Evolutionary conservation across 192 early-diverging fungal genomes (phyloP).

Genomic region (Umbelopsis sp.): DNA sequence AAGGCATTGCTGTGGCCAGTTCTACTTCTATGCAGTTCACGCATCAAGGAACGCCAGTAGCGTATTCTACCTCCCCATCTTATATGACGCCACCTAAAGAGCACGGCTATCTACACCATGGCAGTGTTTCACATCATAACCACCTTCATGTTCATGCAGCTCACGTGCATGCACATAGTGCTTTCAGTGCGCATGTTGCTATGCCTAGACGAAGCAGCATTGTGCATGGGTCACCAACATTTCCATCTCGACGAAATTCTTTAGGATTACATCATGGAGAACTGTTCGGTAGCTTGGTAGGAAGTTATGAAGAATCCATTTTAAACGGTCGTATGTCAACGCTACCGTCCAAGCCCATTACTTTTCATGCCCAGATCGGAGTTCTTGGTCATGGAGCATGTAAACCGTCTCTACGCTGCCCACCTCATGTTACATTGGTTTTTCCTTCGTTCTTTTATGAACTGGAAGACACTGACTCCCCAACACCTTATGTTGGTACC

Average conservation of each 20-base stretch:
- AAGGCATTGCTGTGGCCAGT: not conserved
- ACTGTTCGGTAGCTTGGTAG: conserved; percentile 46
- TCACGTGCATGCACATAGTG: conserved; percentile 15
- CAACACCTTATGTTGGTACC: conserved; percentile 77
- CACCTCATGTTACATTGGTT: conserved; percentile 61
- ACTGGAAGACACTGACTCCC: conserved; percentile 55
- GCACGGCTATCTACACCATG: too few species aligned
- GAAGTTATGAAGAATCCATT: conserved; percentile 71
- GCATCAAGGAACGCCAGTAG: conserved; percentile 25
- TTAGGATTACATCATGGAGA: conserved; percentile 26
- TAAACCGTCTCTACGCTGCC: conserved; percentile 62
- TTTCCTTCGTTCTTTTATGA: conserved; percentile 83
- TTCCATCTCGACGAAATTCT: conserved; percentile 22
- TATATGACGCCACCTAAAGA: not conserved
- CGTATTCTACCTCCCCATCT: conserved; percentile 32
- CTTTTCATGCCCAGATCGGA: conserved; percentile 72
- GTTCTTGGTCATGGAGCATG: conserved; percentile 63
- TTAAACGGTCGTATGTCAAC: conserved; percentile 78
- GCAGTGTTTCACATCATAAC: not conserved
- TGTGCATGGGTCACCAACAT: conserved; percentile 16
- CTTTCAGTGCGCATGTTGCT: conserved; percentile 23
- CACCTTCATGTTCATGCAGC: not conserved
- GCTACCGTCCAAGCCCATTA: conserved; percentile 71
- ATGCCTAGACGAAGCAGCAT: not conserved
- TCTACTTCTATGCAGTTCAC: conserved; percentile 38